These are phyloP conservation scores for Populus nigra DNA, from an alignment of 345 rosid species.

Conservation along the genomic window DNA sequence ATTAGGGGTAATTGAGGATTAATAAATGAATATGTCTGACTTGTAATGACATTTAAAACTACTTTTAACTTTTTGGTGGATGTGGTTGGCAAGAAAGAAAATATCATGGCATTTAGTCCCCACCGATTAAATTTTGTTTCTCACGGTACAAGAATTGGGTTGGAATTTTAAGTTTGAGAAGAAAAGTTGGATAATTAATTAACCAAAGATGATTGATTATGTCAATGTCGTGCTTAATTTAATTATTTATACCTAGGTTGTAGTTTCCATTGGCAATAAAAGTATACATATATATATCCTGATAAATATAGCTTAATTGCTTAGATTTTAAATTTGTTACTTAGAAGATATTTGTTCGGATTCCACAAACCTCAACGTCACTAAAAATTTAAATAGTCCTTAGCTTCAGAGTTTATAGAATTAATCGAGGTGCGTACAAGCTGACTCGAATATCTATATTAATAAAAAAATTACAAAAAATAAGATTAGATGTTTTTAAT, in stretches of 20 bases:
- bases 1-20: neutral
- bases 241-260: too few species aligned
- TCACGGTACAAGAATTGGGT: neutral
- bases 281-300: too few species aligned
- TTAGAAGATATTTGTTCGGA: accelerated
- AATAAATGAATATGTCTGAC: neutral
- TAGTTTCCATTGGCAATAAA: too few species aligned
- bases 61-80: neutral
- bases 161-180: neutral
- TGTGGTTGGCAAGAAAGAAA: neutral
- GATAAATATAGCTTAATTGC: accelerated
- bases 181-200: neutral
- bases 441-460: accelerated
- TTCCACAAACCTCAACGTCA: accelerated
- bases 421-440: accelerated
- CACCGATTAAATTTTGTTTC: neutral
- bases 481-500: too few species aligned
- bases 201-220: neutral
- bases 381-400: accelerated
- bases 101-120: slow-evolving; percentile 6
- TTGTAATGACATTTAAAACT: neutral
- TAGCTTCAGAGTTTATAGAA: accelerated
- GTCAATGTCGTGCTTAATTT: neutral
- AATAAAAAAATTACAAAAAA: too few species aligned
- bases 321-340: too few species aligned